phyloP scores from a whole-genome alignment of 176 grass and related monocot species.

The Musa acuminata region DNA sequence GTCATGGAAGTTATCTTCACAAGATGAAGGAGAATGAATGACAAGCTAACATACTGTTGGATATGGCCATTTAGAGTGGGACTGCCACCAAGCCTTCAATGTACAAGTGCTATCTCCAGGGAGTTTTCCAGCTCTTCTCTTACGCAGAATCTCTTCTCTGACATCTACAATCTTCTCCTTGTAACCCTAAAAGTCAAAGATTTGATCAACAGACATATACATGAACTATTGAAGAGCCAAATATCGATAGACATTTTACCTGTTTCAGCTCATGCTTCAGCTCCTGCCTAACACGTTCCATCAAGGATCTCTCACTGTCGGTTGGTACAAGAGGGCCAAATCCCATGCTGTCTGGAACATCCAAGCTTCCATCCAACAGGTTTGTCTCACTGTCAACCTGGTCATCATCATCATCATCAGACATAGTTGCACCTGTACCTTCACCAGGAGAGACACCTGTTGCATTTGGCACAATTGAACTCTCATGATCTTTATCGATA shows the following conservation, averaged over 20 bases:
- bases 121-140: constrained; percentile 87
- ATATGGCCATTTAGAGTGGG: constrained; percentile 87
- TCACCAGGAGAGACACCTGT: constrained; percentile 83
- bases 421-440: constrained; percentile 90
- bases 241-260: constrained; percentile 23
- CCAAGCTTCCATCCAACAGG: constrained; percentile 54
- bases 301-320: constrained; percentile 82
- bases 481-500: neutral
- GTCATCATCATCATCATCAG: constrained; percentile 78
- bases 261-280: constrained; percentile 90
- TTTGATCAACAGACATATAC: constrained; percentile 6
- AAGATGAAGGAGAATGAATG: neutral
- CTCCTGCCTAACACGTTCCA: constrained; percentile 72
- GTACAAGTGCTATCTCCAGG: constrained; percentile 75
- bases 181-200: constrained; percentile 43
- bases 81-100: constrained; percentile 94
- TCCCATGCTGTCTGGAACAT: constrained; percentile 72
- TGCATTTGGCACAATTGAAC: neutral
- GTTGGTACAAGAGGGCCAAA: constrained; percentile 79
- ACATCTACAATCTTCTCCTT: constrained; percentile 80
- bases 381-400: constrained; percentile 69
- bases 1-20: too few species aligned
- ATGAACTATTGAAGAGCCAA: neutral
- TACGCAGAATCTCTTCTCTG: constrained; percentile 87
- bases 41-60: constrained; percentile 47